These are phyloP conservation scores for Leishmania arabica DNA, from an alignment of 208 protist genomes.

Conservation along the genomic window DNA sequence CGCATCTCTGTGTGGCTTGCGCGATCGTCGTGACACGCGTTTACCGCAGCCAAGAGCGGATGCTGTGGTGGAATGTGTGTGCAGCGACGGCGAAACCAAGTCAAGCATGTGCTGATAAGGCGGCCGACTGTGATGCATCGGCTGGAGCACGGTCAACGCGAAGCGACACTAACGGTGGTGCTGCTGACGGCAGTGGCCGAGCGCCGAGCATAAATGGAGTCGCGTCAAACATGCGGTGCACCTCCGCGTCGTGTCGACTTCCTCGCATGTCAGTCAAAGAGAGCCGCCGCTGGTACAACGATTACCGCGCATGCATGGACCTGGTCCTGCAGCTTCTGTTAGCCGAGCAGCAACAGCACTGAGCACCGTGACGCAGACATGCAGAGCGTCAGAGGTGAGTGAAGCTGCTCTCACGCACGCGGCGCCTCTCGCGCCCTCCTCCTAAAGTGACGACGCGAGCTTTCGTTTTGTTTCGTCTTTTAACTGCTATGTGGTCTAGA, in stretches of 20 bases:
- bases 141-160: background rate
- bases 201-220: background rate
- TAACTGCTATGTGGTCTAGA: background rate
- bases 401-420: background rate
- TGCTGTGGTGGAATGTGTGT: conserved; percentile 6
- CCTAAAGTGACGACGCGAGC: background rate
- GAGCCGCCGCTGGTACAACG: background rate
- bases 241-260: background rate
- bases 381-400: background rate
- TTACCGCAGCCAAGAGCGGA: conserved; percentile 6
- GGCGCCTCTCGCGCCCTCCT: background rate
- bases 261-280: conserved; percentile 4
- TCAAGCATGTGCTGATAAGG: background rate
- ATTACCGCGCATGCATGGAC: conserved; percentile 21
- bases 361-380: background rate
- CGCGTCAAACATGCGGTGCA: background rate
- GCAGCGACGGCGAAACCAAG: background rate
- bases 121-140: background rate
- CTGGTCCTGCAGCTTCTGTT: conserved; percentile 25
- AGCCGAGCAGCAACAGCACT: conserved; percentile 20
- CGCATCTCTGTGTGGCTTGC: conserved; percentile 7
- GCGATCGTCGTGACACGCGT: conserved; percentile 14
- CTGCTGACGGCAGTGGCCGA: background rate
- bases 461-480: background rate
- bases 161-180: background rate